phyloP scores from a whole-genome alignment of 2,329 filamentous ascomycete species.

The Colletotrichum salicis region DNA sequence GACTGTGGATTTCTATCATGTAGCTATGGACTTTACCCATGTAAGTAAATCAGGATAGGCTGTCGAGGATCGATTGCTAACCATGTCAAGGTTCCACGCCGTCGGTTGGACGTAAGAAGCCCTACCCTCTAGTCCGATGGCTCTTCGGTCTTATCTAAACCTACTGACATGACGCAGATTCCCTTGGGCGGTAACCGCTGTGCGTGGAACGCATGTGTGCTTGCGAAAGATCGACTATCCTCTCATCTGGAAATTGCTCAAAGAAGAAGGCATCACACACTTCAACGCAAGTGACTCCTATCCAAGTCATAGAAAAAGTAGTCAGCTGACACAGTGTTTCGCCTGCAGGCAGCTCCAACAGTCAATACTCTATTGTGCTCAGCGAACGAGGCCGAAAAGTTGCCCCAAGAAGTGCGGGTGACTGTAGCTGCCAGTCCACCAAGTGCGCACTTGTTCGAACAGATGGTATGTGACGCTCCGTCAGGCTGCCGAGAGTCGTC shows the following conservation, averaged over 20 bases:
- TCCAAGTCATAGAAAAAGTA: too few species aligned
- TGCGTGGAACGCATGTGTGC: conserved; percentile 81
- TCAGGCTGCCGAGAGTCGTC: background rate
- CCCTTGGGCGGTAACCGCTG: conserved; percentile 92
- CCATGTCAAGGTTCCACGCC: conserved; percentile 68
- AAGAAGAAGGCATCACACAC: conserved; percentile 88
- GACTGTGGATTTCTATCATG: background rate
- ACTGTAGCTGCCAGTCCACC: conserved; percentile 94
- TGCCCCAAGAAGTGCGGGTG: conserved; percentile 80
- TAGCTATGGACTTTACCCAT: conserved; percentile 88
- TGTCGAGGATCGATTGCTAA: background rate
- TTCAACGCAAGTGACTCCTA: conserved; percentile 93
- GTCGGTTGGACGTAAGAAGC: conserved; percentile 73
- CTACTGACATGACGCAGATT: background rate
- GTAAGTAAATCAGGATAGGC: conserved; percentile 69
- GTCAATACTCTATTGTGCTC: conserved; percentile 94
- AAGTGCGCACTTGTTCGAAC: conserved; percentile 88
- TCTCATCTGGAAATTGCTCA: conserved; percentile 89
- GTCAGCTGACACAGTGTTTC: background rate
- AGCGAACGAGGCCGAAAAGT: conserved; percentile 75
- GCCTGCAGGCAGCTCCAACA: conserved; percentile 56
- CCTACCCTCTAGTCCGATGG: background rate
- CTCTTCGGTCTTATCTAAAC: background rate
- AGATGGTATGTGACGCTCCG: conserved; percentile 72
- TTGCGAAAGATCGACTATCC: conserved; percentile 95